Percentiles rank a stretch among this genome's conserved stretches.
Conservation (phyloP, 345 rosid species). For the Eucalyptus erythrocorys region DNA sequence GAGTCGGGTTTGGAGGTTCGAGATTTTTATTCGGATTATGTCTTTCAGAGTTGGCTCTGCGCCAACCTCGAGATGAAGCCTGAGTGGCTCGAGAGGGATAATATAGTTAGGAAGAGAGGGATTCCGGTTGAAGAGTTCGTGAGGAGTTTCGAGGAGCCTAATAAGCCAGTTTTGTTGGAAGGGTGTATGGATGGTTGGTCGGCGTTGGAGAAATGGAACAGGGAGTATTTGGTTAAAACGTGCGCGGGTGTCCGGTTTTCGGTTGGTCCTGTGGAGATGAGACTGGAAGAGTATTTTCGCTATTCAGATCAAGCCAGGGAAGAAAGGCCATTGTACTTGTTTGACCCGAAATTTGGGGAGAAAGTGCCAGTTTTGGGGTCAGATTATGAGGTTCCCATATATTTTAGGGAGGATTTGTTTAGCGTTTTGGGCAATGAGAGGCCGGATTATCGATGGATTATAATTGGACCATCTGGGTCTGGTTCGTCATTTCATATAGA, state of each 20-base stretch:
- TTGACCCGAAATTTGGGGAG: constrained; percentile 84
- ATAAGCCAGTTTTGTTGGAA: constrained; percentile 86
- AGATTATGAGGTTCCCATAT: constrained; percentile 69
- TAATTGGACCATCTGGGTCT: constrained; percentile 88
- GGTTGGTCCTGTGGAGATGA: constrained; percentile 83
- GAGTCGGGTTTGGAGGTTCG: constrained; percentile 33
- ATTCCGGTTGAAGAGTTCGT: constrained; percentile 69
- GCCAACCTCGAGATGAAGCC: constrained; percentile 95
- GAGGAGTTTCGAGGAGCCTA: constrained; percentile 57
- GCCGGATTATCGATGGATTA: constrained; percentile 93
- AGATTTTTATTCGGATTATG: constrained; percentile 82
- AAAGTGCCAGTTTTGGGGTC: constrained; percentile 57
- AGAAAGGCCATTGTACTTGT: constrained; percentile 92
- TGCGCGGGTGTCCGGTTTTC: constrained; percentile 55
- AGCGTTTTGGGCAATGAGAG: constrained; percentile 70
- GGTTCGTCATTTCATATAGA: constrained; percentile 97
- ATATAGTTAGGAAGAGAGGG: constrained; percentile 58
- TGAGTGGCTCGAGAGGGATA: constrained; percentile 88
- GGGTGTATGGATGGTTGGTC: constrained; percentile 79
- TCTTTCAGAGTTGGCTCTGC: constrained; percentile 96
- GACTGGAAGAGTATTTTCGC: constrained; percentile 56
- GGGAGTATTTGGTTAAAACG: constrained; percentile 46
- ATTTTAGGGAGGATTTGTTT: constrained; percentile 84
- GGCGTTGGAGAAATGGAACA: constrained; percentile 59
- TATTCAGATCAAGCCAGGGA: constrained; percentile 69